phyloP scores from a whole-genome alignment of 805 yeast species.

The Cyberlindnera subsufficiens region DNA sequence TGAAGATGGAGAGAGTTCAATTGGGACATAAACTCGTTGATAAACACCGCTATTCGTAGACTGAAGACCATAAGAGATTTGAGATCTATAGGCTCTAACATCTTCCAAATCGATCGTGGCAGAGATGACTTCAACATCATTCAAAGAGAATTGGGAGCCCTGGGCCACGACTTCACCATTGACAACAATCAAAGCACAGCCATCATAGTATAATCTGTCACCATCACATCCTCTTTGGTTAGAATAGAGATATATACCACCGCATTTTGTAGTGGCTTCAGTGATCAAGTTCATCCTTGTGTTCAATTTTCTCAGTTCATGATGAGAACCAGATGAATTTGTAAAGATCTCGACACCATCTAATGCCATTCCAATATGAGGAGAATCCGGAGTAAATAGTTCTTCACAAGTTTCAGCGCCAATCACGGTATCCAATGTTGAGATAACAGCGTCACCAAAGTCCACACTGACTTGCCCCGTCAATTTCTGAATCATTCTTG shows the following conservation, averaged over 20 bases:
- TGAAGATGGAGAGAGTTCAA: constrained; percentile 59
- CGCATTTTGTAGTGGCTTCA: constrained; percentile 93
- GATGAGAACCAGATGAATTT: constrained; percentile 97
- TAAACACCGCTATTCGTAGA: constrained; percentile 25
- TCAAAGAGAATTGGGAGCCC: constrained; percentile 82
- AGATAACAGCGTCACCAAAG: constrained; percentile 88
- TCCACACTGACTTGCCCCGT: constrained; percentile 65
- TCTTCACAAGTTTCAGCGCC: constrained; percentile 99
- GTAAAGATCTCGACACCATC: constrained; percentile 98
- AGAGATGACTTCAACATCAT: constrained; percentile 91
- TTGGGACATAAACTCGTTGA: constrained; percentile 53
- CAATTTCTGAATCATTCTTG: constrained; percentile 57
- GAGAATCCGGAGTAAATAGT: constrained; percentile 91
- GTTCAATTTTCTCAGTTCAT: constrained; percentile 85
- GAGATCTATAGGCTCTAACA: constrained; percentile 74
- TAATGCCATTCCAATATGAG: constrained; percentile 84
- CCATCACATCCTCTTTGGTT: constrained; percentile 99
- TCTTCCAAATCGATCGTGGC: constrained; percentile 94
- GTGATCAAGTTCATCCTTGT: constrained; percentile 78
- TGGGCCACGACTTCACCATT: constrained; percentile 92
- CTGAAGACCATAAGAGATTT: constrained; percentile 47
- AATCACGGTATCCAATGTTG: constrained; percentile 77
- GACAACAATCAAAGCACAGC: constrained; percentile 90
- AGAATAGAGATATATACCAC: constrained; percentile 90
- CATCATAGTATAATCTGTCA: constrained; percentile 93